Conservation (phyloP, 176 grass and related monocot species). For the Tuctoria greenei region DNA sequence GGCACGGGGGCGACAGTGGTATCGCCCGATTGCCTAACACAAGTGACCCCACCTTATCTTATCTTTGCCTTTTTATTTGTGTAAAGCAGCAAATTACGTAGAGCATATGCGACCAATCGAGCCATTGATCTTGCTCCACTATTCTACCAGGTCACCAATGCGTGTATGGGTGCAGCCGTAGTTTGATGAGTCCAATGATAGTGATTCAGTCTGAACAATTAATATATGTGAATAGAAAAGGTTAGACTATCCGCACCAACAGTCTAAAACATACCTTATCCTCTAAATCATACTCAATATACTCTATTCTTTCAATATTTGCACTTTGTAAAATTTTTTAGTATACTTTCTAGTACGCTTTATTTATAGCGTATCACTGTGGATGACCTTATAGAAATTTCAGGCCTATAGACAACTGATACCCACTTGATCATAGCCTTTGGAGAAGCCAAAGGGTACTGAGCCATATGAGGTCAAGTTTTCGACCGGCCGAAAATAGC, state of each 20-base stretch:
- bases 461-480: neutral
- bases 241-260: no score
- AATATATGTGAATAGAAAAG: no score
- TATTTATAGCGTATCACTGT: no score
- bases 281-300: no score
- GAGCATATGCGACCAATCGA: slow-evolving; percentile 19
- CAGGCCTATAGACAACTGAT: neutral
- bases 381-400: neutral
- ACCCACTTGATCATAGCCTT: neutral
- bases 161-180: neutral
- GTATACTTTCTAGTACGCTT: no score
- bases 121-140: slow-evolving; percentile 28
- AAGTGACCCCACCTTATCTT: slow-evolving; percentile 34
- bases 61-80: slow-evolving; percentile 9
- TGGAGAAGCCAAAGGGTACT: neutral
- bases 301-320: no score
- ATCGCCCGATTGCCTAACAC: slow-evolving; percentile 6
- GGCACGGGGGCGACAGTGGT: slow-evolving; percentile 14
- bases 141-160: slow-evolving; percentile 20
- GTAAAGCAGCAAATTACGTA: slow-evolving; percentile 31
- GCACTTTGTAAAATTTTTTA: no score
- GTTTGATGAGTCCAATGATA: neutral
- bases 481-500: neutral
- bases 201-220: neutral
- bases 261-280: no score